A percentile compares a stretch with the other conserved stretches of the same genome.
phyloP scores from a whole-genome alignment of 768 basidiomycete species.

The Boletellus ananas region DNA sequence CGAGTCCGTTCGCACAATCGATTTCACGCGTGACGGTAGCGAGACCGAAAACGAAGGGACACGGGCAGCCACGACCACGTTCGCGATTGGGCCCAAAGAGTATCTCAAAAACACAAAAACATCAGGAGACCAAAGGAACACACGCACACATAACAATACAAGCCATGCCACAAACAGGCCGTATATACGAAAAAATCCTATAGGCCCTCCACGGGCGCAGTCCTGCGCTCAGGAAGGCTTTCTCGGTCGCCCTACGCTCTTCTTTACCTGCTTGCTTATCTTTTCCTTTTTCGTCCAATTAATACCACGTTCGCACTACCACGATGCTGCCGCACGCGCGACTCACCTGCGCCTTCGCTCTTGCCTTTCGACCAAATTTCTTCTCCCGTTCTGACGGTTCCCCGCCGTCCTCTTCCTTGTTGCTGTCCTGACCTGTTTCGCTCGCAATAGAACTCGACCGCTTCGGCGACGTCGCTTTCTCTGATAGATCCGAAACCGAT shows the following conservation, averaged over 20 bases:
- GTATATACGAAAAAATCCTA: too few relatives aligned
- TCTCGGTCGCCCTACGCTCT: conserved; percentile 19
- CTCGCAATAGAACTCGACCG: conserved; percentile 38
- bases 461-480: conserved; percentile 18
- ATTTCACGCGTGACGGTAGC: too few relatives aligned
- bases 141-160: too few relatives aligned
- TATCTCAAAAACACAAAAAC: too few relatives aligned
- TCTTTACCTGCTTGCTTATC: conserved; percentile 28
- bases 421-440: conserved; percentile 28
- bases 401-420: conserved; percentile 28
- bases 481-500: conserved; percentile 42
- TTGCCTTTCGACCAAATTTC: conserved; percentile 37
- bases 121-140: too few relatives aligned
- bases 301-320: neutral
- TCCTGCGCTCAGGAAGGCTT: conserved; percentile 13
- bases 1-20: too few relatives aligned
- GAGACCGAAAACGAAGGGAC: too few relatives aligned
- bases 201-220: too few relatives aligned
- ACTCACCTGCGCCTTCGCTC: conserved; percentile 40
- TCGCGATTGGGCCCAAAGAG: too few relatives aligned
- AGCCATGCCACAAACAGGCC: too few relatives aligned
- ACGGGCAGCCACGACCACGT: too few relatives aligned
- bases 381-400: conserved; percentile 32
- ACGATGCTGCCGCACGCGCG: neutral
- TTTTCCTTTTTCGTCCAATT: conserved; percentile 23